phyloP scores from a whole-genome alignment of 805 yeast species.

The Wickerhamiella hasegawae region DNA sequence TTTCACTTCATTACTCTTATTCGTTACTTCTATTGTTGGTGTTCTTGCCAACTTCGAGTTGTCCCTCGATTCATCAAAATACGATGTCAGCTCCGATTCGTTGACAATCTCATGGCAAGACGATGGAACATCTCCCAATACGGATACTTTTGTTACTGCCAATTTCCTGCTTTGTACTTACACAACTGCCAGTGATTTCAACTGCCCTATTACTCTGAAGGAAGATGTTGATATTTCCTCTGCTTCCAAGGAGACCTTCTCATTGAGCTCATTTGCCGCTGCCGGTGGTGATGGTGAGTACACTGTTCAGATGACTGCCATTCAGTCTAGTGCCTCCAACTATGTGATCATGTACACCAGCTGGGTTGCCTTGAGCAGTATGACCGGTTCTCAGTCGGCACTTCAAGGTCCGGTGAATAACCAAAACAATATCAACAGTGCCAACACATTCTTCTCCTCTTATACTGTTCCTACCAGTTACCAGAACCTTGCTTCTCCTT shows the following conservation, averaged over 20 bases:
- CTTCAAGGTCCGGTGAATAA: slow-evolving; percentile 1
- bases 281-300: slow-evolving; percentile 49
- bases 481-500: slow-evolving; percentile 29
- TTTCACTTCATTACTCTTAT: neutral
- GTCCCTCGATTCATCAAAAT: slow-evolving; percentile 7
- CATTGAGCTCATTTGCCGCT: slow-evolving; percentile 27
- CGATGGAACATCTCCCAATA: slow-evolving; percentile 32
- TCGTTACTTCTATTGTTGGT: slow-evolving; percentile 4
- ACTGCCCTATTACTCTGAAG: slow-evolving; percentile 20
- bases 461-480: slow-evolving; percentile 26
- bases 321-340: slow-evolving; percentile 38
- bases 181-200: slow-evolving; percentile 32
- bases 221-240: slow-evolving; percentile 20
- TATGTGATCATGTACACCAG: slow-evolving; percentile 10
- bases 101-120: slow-evolving; percentile 40
- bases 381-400: slow-evolving; percentile 41
- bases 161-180: slow-evolving; percentile 58
- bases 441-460: slow-evolving; percentile 32
- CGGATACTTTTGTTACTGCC: slow-evolving; percentile 29
- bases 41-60: slow-evolving; percentile 12
- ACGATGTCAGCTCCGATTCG: slow-evolving; percentile 12
- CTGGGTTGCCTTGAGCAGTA: slow-evolving; percentile 41
- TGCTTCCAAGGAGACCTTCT: slow-evolving; percentile 22
- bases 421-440: neutral
- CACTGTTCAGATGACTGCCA: slow-evolving; percentile 53